Evolutionary conservation across 805 yeast genomes (phyloP).

Genomic region (Kuraishia piskuri): DNA sequence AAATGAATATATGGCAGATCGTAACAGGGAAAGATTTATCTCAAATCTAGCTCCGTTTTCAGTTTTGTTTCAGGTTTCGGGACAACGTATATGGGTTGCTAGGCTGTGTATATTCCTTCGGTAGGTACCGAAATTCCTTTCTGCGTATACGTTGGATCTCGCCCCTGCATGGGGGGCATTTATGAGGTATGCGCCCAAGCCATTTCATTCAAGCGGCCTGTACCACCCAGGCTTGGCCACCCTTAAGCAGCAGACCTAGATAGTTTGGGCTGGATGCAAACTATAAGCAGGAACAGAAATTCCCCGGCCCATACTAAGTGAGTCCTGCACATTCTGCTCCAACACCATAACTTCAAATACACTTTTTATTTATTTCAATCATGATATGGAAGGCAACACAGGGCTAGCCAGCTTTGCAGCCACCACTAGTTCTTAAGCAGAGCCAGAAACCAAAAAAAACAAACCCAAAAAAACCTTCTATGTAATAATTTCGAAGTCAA

Average conservation of each 20-base stretch:
- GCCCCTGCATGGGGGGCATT: not conserved
- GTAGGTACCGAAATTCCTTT: not conserved
- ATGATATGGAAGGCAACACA: no score
- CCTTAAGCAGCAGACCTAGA: not conserved
- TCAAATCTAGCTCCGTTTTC: not conserved
- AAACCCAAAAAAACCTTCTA: not conserved
- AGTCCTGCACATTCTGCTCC: no score
- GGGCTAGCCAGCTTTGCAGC: no score
- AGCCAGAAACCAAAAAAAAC: no score
- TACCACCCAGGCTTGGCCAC: not conserved
- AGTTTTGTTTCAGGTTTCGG: not conserved
- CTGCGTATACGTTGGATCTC: not conserved
- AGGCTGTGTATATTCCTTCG: not conserved
- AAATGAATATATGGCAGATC: not conserved
- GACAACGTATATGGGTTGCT: not conserved
- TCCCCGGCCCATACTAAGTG: no score
- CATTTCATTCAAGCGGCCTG: not conserved
- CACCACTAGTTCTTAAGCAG: not conserved
- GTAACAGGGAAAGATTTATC: not conserved
- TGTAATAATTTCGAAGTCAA: not conserved
- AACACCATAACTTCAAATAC: no score
- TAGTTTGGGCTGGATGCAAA: not conserved
- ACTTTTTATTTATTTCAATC: no score
- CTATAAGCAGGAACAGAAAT: not conserved
- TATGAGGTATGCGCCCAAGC: not conserved